Evolutionary conservation across 345 rosid genomes (phyloP).

Genomic region (Corymbia maculata): DNA sequence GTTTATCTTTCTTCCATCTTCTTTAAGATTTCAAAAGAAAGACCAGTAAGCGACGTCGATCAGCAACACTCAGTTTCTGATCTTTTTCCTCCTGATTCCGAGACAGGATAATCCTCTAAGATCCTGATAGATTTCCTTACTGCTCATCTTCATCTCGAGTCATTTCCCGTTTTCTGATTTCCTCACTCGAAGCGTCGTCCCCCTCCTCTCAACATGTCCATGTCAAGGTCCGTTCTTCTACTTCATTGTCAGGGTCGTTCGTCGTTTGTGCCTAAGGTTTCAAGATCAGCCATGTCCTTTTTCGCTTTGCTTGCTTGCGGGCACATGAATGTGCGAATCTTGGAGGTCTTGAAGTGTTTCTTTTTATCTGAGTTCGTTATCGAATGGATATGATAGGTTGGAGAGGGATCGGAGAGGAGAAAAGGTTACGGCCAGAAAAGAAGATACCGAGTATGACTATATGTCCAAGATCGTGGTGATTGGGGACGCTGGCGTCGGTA

Average conservation of each 20-base stretch:
- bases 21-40: background rate
- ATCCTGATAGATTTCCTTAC: background rate
- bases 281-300: background rate
- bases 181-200: background rate
- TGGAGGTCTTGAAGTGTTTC: background rate
- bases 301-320: background rate
- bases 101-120: background rate
- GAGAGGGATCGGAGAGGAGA: slow-evolving; percentile 6
- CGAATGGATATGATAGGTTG: slow-evolving; percentile 6
- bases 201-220: background rate
- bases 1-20: background rate
- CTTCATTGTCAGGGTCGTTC: background rate
- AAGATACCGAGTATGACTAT: slow-evolving; percentile 61
- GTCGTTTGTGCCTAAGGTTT: background rate
- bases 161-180: background rate
- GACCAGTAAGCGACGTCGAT: background rate
- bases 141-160: background rate
- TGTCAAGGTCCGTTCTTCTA: background rate
- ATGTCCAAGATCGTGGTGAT: slow-evolving; percentile 74
- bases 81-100: background rate
- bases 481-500: slow-evolving; percentile 76
- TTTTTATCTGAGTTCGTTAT: background rate
- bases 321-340: background rate
- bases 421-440: slow-evolving; percentile 38
- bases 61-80: background rate